These are phyloP conservation scores for Penicillium daleae DNA, from an alignment of 495 filamentous ascomycete species.

Conservation along the genomic window DNA sequence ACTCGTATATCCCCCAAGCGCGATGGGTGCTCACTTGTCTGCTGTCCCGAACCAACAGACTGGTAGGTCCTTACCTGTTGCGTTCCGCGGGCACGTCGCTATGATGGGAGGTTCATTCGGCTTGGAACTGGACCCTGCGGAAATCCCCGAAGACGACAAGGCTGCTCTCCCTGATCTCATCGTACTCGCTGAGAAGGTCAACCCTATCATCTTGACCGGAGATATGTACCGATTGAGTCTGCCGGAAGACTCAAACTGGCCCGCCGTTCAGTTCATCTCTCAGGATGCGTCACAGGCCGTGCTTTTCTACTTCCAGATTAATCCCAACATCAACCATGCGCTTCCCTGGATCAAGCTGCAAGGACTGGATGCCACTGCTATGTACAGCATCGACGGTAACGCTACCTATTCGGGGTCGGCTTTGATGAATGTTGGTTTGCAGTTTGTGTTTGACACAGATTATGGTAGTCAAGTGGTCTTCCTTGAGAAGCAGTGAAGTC, in stretches of 20 bases:
- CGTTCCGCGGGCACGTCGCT: slow-evolving; percentile 58
- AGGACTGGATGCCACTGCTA: slow-evolving; percentile 48
- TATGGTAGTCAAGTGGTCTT: slow-evolving; percentile 49
- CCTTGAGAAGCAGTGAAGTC: slow-evolving; percentile 37
- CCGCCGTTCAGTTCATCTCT: slow-evolving; percentile 55
- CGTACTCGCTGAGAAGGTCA: slow-evolving; percentile 51
- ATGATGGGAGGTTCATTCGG: slow-evolving; percentile 63
- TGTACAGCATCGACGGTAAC: slow-evolving; percentile 47
- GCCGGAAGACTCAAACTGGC: slow-evolving; percentile 59
- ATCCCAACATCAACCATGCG: slow-evolving; percentile 46
- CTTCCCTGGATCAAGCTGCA: slow-evolving; percentile 47
- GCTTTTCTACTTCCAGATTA: slow-evolving; percentile 55
- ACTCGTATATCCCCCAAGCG: slow-evolving; percentile 55
- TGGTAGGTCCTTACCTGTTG: slow-evolving; percentile 48
- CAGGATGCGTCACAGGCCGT: slow-evolving; percentile 45
- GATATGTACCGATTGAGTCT: slow-evolving; percentile 55
- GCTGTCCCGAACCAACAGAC: slow-evolving; percentile 57
- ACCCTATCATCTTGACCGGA: slow-evolving; percentile 53
- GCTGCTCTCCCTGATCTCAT: slow-evolving; percentile 51
- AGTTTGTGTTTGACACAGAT: slow-evolving; percentile 42
- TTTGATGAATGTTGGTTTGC: slow-evolving; percentile 54
- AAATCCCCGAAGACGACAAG: slow-evolving; percentile 45
- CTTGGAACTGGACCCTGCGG: slow-evolving; percentile 54
- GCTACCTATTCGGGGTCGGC: slow-evolving; percentile 47
- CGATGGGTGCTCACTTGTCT: slow-evolving; percentile 61